phyloP scores from a whole-genome alignment of 2,329 filamentous ascomycete species.

The Verticillium longisporum region DNA sequence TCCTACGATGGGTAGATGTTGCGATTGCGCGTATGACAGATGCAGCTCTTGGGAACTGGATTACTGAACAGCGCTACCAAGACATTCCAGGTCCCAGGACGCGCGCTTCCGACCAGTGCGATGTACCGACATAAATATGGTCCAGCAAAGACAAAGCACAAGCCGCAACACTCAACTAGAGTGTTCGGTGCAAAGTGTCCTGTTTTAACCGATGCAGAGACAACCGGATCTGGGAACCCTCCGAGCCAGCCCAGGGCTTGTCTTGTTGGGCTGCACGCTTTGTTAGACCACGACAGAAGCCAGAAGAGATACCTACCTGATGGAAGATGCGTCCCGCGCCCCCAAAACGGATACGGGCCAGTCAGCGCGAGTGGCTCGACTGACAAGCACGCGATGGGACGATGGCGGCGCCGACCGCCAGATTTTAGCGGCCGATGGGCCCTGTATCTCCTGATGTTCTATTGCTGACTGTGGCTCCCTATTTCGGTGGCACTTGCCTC shows the following conservation, averaged over 20 bases:
- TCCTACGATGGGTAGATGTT: neutral
- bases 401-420: conserved; percentile 1
- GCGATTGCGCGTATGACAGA: neutral
- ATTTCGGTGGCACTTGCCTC: neutral
- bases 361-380: neutral
- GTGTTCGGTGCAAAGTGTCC: neutral
- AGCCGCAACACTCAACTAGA: too few species aligned
- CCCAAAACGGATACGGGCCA: neutral
- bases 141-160: too few species aligned
- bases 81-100: neutral
- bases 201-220: neutral
- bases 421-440: conserved; percentile 7
- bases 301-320: too few species aligned
- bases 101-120: neutral
- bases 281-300: too few species aligned
- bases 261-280: neutral
- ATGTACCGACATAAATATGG: too few species aligned
- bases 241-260: neutral
- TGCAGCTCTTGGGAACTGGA: neutral
- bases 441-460: conserved; percentile 13
- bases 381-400: neutral
- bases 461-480: neutral
- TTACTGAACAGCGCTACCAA: neutral
- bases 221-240: neutral
- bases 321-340: neutral